Base-by-base conservation (phyloP, 2,329 filamentous ascomycete genomes). In the Cryphonectria parasitica region DNA sequence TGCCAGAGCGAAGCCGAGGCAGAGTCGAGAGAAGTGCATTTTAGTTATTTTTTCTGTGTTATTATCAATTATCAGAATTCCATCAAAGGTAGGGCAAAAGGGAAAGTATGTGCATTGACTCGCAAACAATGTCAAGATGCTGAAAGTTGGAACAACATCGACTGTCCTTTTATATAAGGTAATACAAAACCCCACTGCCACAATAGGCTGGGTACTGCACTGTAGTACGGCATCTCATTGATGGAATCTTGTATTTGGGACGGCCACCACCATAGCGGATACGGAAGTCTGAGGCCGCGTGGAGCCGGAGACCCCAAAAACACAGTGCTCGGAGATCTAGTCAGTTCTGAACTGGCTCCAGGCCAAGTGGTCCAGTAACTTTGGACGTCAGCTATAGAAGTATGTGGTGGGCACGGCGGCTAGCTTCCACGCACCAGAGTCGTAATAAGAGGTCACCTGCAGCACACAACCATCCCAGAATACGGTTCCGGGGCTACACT, bases 201-300 rank as follows among this genome's bases (percentile, higher is more conserved):
- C n/a, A 2, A 43, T 2, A 3, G 25, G 25, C 28, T 28, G 11
- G 41, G 2, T 6, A 49, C 41, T 41, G 8, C 11, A 11, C 10
- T 39, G 8, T 39, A 13, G 36, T n/a, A 64, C 11, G 62, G 19
- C 25, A 25, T 64, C 41, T 64, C 39, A 64, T 64, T 64, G 62
- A 64, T 49, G 62, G 62, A 49, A 31, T 45, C 41, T 34, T 19
- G 31, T 49, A 43, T 31, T 45, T 6, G 34, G 11, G 7, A 36
- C 15, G 25, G 13, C 13, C n/a, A 56, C 10, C 52, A 52, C 49
- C 52, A 28, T 28, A 28, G 52, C 52, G 61, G 13, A 41, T 28
- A n/a, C 61, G 7, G 61, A 64, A 36, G 39, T 43, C 15, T 31
- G 8, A 41, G 17, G n/a, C 61, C 39, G 39, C 39, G n/a, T 3